Evolutionary conservation across 2,329 filamentous ascomycete genomes (phyloP), one percentile per base, ranked within the genome.

Genomic region (Clonostachys sp.): DNA sequence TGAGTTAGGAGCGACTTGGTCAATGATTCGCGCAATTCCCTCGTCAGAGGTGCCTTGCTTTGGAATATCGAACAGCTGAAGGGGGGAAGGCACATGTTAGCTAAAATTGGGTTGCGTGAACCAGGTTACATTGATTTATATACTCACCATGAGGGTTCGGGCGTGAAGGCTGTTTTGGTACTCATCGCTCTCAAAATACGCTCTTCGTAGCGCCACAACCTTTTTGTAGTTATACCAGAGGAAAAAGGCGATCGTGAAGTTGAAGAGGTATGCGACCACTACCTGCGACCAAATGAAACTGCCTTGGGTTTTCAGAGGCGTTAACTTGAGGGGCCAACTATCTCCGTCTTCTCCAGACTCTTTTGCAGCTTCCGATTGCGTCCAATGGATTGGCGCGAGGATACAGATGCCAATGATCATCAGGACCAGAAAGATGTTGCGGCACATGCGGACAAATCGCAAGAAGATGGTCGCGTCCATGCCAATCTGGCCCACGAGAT

Each of bases 381-480:
- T 70, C 50, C 89, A 67, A 60, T 96, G 92, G 58, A 95, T 71
- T 1, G 94, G 94, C 38, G 96, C 83, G 53, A 96, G 75, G 50
- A 97, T 81, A 45, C 74, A 75, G 54, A 89, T 86, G 16, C 88
- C 90, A 34, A 95, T 65, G 7, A 95, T 53, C 30, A 84, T 79
- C 47, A 96, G 70, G 8, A 81, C 69, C 30, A 87, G 61, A 62
- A 97, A 96, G 53, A 97, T 88, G 63, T 96, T 94, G 50, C 94
- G 84, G 61, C 89, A 89, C 94, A 99, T 97, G 55, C 84, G 80
- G 44, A 85, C 81, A 59, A 96, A 91, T 45, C 92, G 85, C 54
- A 99, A 73, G 64, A 99, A 97, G 43, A 99, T 72, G 9, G 88
- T 87, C 9, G 91, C 94, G 67, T 99, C 94, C 72, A 99, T 75